Evolutionary conservation across 148 eudicot species (phyloP), one percentile per base, ranked within the genome.

Genomic region (Rhododendron simsii): DNA sequence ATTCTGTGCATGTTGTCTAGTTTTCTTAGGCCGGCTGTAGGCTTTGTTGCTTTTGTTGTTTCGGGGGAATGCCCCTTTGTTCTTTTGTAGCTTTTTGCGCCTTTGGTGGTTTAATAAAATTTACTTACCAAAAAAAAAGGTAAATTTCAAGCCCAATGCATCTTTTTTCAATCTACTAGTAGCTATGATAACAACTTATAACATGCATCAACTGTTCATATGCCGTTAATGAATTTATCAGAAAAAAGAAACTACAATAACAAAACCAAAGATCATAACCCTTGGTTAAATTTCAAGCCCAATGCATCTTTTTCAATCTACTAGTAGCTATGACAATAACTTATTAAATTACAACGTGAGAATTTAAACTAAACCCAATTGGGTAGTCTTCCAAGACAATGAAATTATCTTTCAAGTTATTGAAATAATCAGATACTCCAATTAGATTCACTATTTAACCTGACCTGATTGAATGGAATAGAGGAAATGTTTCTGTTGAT

Each of bases 401-500:
- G 18, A 48, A 69, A 84, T 41, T 13, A 28, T 21, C 41, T 9
- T 26, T 26, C 7, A 9, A 67, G 61, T 47, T 2, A 14, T 37
- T 35, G 23, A 53, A 73, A 53, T 14, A 35, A 39, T 21, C 53
- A 21, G 23, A 74, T 9, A 41, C 44, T 41, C 44, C 44, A 5
- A 14, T 15, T 14, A 65, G 73, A 73, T 7, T 30, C 83, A 30
- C 7, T 5, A 13, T 7, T 23, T 18, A 12, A 37, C 78, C 77
- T 26, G 35, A 84, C 86, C 86, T 76, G 86, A 76, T 51, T 2
- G 86, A 75, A n/a, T 76, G 73, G 28, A 55, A 55, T 48, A 76
- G 39, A n/a, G 71, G 15, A 50, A 33, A 73, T 48, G 59, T 18
- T 16, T 37, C 2, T 83, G 44, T 44, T 15, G 44, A 53, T 21